Evolutionary conservation across 2,329 filamentous ascomycete species (phyloP).

Genomic region (Aspergillus pseudoglaucus): DNA sequence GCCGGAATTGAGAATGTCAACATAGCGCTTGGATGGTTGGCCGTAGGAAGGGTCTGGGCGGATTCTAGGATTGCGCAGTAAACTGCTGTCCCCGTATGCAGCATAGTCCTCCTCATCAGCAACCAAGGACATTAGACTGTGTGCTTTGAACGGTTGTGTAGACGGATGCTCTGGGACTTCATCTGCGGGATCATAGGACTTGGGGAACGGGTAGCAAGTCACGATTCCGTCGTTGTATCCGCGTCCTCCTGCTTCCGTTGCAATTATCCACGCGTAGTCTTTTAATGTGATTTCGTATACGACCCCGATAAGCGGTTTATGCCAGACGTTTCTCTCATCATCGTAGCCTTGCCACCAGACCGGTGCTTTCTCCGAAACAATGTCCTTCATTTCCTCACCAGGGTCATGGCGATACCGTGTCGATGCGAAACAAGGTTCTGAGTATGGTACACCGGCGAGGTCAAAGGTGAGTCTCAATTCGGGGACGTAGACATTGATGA

Average conservation of each 20-base stretch:
- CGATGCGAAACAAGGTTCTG: slow-evolving; percentile 89
- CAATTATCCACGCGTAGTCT: slow-evolving; percentile 81
- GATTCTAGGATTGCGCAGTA: slow-evolving; percentile 34
- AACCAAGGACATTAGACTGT: slow-evolving; percentile 70
- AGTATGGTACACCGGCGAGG: slow-evolving; percentile 76
- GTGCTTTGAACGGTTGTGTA: slow-evolving; percentile 66
- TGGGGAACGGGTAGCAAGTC: slow-evolving; percentile 64
- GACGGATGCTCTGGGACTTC: slow-evolving; percentile 59
- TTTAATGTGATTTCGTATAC: slow-evolving; percentile 85
- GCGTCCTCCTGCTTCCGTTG: slow-evolving; percentile 79
- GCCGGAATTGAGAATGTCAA: slow-evolving; percentile 71
- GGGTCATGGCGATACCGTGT: slow-evolving; percentile 53
- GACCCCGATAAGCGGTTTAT: slow-evolving; percentile 79
- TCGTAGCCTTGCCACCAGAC: slow-evolving; percentile 18
- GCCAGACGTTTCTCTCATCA: slow-evolving; percentile 59
- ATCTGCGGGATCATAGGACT: slow-evolving; percentile 40
- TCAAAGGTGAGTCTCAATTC: slow-evolving; percentile 74
- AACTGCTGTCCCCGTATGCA: too few species aligned
- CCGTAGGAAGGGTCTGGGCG: slow-evolving; percentile 66
- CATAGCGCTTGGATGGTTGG: slow-evolving; percentile 76
- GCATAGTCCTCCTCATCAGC: slow-evolving; percentile 20
- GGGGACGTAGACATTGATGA: slow-evolving; percentile 76
- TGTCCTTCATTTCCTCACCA: not conserved
- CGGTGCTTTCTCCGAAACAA: slow-evolving; percentile 26
- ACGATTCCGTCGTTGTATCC: slow-evolving; percentile 81